Evolutionary conservation across 2,329 filamentous ascomycete genomes (phyloP).

Genomic region (Akanthomyces lecanii): DNA sequence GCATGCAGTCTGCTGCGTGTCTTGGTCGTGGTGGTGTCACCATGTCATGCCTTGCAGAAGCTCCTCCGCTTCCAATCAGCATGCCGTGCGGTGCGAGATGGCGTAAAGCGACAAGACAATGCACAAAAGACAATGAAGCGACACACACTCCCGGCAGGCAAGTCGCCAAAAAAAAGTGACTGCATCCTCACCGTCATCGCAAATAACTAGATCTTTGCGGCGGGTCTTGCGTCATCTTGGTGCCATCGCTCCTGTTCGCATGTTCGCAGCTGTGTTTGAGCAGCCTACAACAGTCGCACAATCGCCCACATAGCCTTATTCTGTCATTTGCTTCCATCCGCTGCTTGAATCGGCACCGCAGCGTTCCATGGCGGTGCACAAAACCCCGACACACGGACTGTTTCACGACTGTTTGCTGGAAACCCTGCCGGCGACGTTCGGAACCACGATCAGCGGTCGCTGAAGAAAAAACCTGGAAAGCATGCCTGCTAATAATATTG

Average conservation of each 20-base stretch:
- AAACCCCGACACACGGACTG: not conserved
- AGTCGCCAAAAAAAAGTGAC: not conserved
- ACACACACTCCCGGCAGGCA: not conserved
- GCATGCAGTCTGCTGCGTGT: conserved; percentile 1
- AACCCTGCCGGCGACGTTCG: not conserved
- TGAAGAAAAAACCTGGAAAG: not conserved
- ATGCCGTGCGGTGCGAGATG: not conserved
- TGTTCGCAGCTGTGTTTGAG: not conserved
- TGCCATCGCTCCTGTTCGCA: not conserved
- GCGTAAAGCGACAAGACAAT: not conserved
- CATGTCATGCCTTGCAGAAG: not conserved
- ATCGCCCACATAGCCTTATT: not conserved
- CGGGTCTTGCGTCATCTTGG: not conserved
- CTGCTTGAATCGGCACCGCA: not conserved
- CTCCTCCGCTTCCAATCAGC: not conserved
- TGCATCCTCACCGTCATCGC: not conserved
- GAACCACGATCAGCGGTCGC: not conserved
- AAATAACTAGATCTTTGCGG: not conserved
- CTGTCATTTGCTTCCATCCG: not conserved
- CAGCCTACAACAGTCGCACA: not conserved
- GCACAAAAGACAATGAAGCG: not conserved
- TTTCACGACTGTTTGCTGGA: conserved; percentile 1
- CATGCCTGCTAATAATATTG: not conserved
- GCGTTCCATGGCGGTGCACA: not conserved
- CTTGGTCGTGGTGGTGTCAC: not conserved